phyloP scores from a whole-genome alignment of 2,329 filamentous ascomycete genomes.

The Alternaria sp. region DNA sequence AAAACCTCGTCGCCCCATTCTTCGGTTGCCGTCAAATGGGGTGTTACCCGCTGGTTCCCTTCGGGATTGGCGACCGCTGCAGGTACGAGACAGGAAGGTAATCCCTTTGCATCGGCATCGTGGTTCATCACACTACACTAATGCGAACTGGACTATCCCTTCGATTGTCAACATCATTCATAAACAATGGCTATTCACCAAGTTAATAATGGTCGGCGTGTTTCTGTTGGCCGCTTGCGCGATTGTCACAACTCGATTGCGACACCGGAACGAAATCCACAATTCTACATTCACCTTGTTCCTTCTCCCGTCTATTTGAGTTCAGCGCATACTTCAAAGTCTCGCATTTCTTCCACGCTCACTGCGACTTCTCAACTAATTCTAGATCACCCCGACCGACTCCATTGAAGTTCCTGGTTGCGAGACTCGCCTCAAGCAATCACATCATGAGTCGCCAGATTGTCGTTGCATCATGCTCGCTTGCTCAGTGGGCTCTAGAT shows the following conservation, averaged over 20 bases:
- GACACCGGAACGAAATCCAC: not conserved
- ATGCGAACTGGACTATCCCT: not conserved
- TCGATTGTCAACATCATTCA: accelerated
- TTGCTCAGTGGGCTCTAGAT: not conserved
- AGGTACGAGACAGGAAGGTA: not conserved
- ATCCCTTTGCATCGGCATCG: not conserved
- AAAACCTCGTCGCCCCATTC: not conserved
- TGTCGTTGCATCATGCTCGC: not conserved
- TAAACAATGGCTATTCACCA: not conserved
- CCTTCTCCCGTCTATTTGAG: not conserved
- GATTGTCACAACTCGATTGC: not conserved
- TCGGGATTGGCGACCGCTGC: not conserved
- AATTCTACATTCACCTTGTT: not conserved
- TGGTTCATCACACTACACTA: not conserved
- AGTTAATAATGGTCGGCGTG: not conserved
- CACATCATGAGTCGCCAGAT: not conserved
- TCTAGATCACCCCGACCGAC: not conserved
- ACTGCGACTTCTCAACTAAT: not conserved
- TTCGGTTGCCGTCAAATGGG: not conserved
- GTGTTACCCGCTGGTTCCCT: not conserved
- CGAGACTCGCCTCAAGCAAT: not conserved
- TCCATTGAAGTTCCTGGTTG: not conserved
- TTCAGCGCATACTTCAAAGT: not conserved
- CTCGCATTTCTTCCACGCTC: not conserved
- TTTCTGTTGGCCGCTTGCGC: not conserved